These are phyloP conservation scores for Prosopis cineraria DNA, from an alignment of 306 rosid genomes.

Conservation along the genomic window DNA sequence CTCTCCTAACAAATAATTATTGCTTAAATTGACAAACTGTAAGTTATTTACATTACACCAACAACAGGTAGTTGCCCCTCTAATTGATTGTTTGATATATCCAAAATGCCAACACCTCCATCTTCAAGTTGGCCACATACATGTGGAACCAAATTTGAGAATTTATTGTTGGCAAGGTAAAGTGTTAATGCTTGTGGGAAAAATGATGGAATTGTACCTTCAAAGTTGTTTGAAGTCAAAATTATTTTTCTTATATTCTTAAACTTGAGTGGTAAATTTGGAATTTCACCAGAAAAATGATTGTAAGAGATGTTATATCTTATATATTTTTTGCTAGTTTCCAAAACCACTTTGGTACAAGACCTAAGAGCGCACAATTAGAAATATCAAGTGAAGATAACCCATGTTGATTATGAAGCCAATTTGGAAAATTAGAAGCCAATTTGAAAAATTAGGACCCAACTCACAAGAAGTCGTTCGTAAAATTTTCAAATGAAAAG, in stretches of 20 bases:
- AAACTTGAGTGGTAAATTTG: background rate
- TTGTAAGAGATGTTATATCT: conserved; percentile 22
- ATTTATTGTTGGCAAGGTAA: background rate
- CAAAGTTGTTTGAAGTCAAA: conserved; percentile 27
- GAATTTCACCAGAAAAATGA: conserved; percentile 8
- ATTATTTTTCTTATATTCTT: rapidly evolving
- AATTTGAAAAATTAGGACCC: too few species aligned
- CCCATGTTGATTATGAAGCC: background rate
- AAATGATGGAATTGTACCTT: conserved; percentile 18
- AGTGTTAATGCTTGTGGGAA: background rate
- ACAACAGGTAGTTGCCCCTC: background rate
- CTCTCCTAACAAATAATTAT: conserved; percentile 22
- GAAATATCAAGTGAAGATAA: rapidly evolving
- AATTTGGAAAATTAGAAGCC: conserved; percentile 25
- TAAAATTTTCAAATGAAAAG: too few species aligned
- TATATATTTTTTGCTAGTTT: too few species aligned
- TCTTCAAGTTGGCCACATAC: background rate
- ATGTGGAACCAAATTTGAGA: background rate
- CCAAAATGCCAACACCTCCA: background rate
- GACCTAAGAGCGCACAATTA: background rate
- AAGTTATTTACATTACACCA: background rate
- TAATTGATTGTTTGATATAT: conserved; percentile 22
- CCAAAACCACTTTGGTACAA: conserved; percentile 31
- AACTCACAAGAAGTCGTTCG: too few species aligned
- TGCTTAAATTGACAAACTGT: conserved; percentile 7